Base-by-base conservation (phyloP, 148 eudicot species). In the Pouteria glomerata region DNA sequence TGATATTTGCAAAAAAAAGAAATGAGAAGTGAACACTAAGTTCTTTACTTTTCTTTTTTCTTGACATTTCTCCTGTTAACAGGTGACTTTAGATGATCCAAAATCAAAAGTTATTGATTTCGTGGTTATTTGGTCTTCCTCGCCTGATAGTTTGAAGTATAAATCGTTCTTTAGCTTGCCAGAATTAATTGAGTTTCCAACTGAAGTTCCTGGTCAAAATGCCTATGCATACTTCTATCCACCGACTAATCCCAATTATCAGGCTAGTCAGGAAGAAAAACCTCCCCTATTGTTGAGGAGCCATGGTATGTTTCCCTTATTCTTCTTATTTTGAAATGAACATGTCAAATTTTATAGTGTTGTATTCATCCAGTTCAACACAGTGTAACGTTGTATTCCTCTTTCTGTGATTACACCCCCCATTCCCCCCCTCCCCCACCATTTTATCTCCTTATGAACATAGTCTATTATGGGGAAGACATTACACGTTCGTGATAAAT, bases 201-300 rank as follows among this genome's bases (percentile, higher is more conserved):
- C 98, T 11, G 89, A 80, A 80, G 88, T 89, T 56, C 84, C 88
- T 16, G 96, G 93, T 53, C 84, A 89, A 78, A 81, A n/a, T 74
- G 98, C 98, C 16, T 94, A 86, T 85, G 98, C 97, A 62, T 91
- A 83, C 81, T 94, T 79, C 66, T 94, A 94, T 78, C 93, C 98
- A 56, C 98, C 98, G 24, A 81, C 90, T 19, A 94, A 88, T 64
- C 96, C 97, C 63, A 26, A 61, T 44, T 86, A 82, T 80, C 84
- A 86, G 76, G 85, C 91, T 76, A 83, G 75, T 79, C 72, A 27
- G 23, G 90, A 82, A 31, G 98, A 94, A 75, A 91, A 85, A 74
- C 98, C 98, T 78, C 98, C 98, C 21, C 78, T 94, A 44, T 75
- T 94, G 78, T 66, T 94, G 82, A 81, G 82, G 84, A 89, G 98